Evolutionary conservation across 805 yeast species (phyloP).

Genomic region (Candida golubevii): DNA sequence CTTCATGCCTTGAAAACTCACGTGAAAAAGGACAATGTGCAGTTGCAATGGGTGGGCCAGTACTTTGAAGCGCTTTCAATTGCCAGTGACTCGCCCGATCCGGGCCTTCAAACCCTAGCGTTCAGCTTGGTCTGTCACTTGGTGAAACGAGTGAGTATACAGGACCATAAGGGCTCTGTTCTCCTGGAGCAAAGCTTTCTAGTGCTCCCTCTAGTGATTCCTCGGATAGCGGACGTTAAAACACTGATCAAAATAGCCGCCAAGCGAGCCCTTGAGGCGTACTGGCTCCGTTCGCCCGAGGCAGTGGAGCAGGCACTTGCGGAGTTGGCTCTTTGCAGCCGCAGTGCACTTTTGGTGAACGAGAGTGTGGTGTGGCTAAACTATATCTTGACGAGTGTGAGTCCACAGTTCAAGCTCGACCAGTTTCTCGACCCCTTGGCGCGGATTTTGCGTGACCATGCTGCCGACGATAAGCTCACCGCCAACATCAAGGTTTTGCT

Average conservation of each 20-base stretch:
- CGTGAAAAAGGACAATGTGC: constrained; percentile 53
- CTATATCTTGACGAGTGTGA: constrained; percentile 33
- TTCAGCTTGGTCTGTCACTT: constrained; percentile 54
- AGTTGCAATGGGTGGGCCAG: constrained; percentile 43
- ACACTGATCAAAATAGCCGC: constrained; percentile 40
- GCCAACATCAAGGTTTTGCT: constrained; percentile 21
- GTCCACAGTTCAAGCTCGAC: constrained; percentile 30
- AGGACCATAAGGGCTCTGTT: constrained; percentile 40
- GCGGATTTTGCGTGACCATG: constrained; percentile 11
- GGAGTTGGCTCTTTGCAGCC: constrained; percentile 40
- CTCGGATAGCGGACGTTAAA: constrained; percentile 41
- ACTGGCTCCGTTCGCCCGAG: constrained; percentile 49
- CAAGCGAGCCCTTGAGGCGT: constrained; percentile 47
- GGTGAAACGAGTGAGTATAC: constrained; percentile 55
- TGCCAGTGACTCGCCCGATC: constrained; percentile 39
- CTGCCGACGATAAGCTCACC: constrained; percentile 11
- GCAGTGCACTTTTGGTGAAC: constrained; percentile 33
- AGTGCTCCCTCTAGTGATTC: constrained; percentile 50
- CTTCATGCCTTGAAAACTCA: constrained; percentile 44
- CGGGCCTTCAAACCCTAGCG: constrained; percentile 36
- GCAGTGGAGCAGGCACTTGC: constrained; percentile 44
- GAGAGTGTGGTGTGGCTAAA: constrained; percentile 45
- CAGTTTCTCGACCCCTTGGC: constrained; percentile 25
- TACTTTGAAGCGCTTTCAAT: constrained; percentile 48
- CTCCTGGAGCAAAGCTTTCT: constrained; percentile 40